A percentile compares a stretch with the other conserved stretches of the same genome.
Evolutionary conservation across 345 rosid genomes (phyloP).

Genomic region (Crucihimalaya himalaica): DNA sequence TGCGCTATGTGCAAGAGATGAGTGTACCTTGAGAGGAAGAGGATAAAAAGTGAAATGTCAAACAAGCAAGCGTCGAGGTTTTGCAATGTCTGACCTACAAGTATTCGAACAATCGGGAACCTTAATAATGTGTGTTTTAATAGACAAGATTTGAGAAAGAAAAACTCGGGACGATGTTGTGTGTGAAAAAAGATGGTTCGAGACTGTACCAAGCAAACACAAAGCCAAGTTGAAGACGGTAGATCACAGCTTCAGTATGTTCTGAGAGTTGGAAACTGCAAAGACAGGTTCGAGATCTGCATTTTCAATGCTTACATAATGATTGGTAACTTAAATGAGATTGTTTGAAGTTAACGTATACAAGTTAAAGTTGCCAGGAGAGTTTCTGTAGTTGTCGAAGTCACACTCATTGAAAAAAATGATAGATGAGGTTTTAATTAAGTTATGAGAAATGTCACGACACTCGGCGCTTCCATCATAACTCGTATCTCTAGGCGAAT

Average conservation of each 20-base stretch:
- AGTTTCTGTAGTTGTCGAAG: neutral
- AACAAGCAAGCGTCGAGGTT: conserved; percentile 59
- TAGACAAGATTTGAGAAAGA: neutral
- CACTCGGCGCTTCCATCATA: too few species aligned
- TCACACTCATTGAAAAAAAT: too few species aligned
- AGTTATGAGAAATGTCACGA: too few species aligned
- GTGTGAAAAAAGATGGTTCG: neutral
- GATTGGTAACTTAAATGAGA: neutral
- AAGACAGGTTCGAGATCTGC: conserved; percentile 52
- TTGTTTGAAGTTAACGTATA: neutral
- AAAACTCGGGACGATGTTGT: neutral
- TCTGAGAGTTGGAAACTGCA: conserved; percentile 40
- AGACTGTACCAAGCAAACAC: conserved; percentile 53
- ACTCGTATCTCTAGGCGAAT: too few species aligned
- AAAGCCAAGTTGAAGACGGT: conserved; percentile 60
- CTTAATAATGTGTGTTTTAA: neutral
- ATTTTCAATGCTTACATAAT: neutral
- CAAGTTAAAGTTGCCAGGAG: neutral
- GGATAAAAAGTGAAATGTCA: conserved; percentile 51
- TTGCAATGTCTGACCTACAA: conserved; percentile 55
- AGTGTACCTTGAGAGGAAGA: too few species aligned
- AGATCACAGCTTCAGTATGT: conserved; percentile 33
- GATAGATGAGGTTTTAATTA: too few species aligned
- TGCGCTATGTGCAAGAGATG: neutral
- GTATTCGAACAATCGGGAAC: conserved; percentile 75